Evolutionary conservation across 176 grass and related monocot species (phyloP), one percentile per base, ranked within the genome.

Genomic region (Triticum urartu): DNA sequence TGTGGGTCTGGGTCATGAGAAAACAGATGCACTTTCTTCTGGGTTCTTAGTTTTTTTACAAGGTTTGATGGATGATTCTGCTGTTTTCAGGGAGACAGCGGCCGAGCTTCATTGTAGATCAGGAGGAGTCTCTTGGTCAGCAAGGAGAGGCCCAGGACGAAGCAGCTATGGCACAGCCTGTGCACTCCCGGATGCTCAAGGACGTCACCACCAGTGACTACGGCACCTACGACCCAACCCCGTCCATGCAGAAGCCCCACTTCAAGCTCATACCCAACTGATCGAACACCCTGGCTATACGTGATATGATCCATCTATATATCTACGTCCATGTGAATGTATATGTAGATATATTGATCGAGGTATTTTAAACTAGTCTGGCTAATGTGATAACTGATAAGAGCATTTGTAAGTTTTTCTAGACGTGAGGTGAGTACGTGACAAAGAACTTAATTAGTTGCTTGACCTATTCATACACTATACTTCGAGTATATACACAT

Each of bases 241-340:
- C 88, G 28, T 62, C 88, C 78, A 85, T 86, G 82, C 83, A 89
- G 5, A 89, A 86, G 83, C 88, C 88, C 2, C 88, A 81, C 69
- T 89, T 28, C 83, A 89, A 89, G 78, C 69, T 81, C 78, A 89
- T 89, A 86, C 88, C 88, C 36, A 89, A 89, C 70, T 89, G 73
- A 85, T 21, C 54, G 28, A 30, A 54, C 50, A 54, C 50, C 50
- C 50, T 6, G 0, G 1, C 15, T 54, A 47, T 47, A 18, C 43
- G 11, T 54, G 50, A 54, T 38, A 14, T 20, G 78, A 47, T 78
- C 56, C 54, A 50, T 78, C 72, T 20, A 87, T 59, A 26, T 42
- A 30, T 18, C 35, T 61, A 20, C 72, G 38, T 78, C 24, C 21
- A 70, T 88, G 3, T 61, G 36, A 43, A 76, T 65, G 34, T 77